A percentile compares a stretch with the other conserved stretches of the same genome.
These are phyloP conservation scores for Eucommia ulmoides DNA, from an alignment of 257 asterid genomes.

Conservation along the genomic window DNA sequence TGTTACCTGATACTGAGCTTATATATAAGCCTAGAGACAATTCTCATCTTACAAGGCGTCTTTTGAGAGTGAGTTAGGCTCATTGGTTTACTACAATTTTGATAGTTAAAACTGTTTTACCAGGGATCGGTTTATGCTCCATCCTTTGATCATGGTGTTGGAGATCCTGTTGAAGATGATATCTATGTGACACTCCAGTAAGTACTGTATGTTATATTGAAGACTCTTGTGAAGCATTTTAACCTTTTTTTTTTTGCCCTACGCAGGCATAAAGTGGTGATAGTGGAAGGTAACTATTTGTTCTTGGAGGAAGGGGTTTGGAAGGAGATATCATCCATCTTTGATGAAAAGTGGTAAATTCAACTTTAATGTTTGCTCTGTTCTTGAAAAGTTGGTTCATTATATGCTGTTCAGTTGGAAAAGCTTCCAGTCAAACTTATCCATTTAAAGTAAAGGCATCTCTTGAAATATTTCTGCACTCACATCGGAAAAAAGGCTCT, in stretches of 20 bases:
- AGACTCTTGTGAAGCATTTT: not conserved
- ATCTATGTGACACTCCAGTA: constrained; percentile 79
- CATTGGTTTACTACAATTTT: too few relatives aligned
- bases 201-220: constrained; percentile 10
- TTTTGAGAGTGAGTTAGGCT: too few relatives aligned
- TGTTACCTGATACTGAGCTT: too few relatives aligned
- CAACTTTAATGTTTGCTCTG: not conserved
- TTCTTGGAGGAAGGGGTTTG: constrained; percentile 62
- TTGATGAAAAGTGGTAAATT: constrained; percentile 86
- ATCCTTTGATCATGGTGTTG: constrained; percentile 90
- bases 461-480: too few relatives aligned
- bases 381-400: too few relatives aligned
- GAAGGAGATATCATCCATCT: constrained; percentile 61
- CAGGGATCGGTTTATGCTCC: constrained; percentile 89
- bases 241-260: too few relatives aligned
- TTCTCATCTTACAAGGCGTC: too few relatives aligned
- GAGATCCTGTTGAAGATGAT: constrained; percentile 94
- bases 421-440: too few relatives aligned
- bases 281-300: constrained; percentile 92
- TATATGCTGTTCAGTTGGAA: too few relatives aligned
- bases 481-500: too few relatives aligned
- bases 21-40: too few relatives aligned
- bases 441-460: too few relatives aligned
- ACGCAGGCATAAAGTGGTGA: constrained; percentile 2
- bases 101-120: constrained; percentile 10